phyloP scores from a whole-genome alignment of 164 flowering plant species.

The Dillenia suffruticosa region DNA sequence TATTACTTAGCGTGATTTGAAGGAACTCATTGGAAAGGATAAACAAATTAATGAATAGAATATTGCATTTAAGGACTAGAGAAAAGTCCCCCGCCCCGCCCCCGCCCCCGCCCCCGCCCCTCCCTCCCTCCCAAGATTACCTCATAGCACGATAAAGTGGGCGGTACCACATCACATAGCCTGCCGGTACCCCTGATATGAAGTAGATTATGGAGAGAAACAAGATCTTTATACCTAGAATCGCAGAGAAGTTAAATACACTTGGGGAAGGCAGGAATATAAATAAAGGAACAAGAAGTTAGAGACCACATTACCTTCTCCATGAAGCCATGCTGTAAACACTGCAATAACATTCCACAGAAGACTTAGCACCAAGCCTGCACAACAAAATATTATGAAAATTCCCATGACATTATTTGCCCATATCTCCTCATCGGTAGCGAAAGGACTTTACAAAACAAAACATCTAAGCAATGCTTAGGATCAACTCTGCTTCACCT shows the following conservation, averaged over 20 bases:
- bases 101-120: too few relatives aligned
- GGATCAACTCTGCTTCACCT: too few relatives aligned
- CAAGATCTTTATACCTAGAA: background rate
- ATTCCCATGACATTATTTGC: too few relatives aligned
- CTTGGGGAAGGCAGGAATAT: background rate
- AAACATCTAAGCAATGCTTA: too few relatives aligned
- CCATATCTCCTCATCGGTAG: too few relatives aligned
- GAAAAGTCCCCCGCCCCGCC: too few relatives aligned
- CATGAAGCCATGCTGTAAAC: conserved; percentile 58
- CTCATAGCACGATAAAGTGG: conserved; percentile 98
- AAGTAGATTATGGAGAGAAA: background rate
- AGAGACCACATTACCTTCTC: conserved; percentile 40
- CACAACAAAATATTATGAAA: background rate
- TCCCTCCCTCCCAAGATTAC: conserved; percentile 27
- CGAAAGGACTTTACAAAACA: too few relatives aligned
- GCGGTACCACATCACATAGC: conserved; percentile 91
- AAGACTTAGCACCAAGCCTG: conserved; percentile 54
- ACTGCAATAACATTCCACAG: conserved; percentile 64
- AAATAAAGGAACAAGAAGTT: background rate
- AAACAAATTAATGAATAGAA: too few relatives aligned
- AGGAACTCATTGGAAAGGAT: too few relatives aligned
- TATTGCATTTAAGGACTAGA: too few relatives aligned
- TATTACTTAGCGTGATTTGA: too few relatives aligned
- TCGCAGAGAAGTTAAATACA: background rate
- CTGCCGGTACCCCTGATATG: conserved; percentile 69